A percentile compares a stretch with the other conserved stretches of the same genome.
Conservation (phyloP, 1,139 yeast genomes). For the Trichomonascaceae sp. region DNA sequence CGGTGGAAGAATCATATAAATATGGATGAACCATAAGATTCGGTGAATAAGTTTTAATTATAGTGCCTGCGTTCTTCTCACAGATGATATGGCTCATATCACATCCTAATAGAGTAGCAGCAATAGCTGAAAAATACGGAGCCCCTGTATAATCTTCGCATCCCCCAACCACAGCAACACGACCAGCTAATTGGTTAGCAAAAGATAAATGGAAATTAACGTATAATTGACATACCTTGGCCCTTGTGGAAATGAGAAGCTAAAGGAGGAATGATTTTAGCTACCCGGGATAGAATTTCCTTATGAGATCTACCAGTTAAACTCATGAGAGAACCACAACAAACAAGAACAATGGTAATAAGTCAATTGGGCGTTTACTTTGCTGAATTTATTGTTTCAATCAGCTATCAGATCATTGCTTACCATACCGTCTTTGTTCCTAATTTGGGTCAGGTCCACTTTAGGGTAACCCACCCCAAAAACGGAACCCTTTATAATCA, state of each 20-base stretch:
- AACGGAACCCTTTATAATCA: no score
- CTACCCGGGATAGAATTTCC: constrained; percentile 32
- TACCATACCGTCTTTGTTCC: neutral
- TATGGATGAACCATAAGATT: constrained; percentile 96
- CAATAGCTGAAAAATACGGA: constrained; percentile 82
- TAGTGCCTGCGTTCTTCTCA: constrained; percentile 67
- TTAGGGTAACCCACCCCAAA: no score
- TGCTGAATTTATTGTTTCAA: no score
- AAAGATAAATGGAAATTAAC: no score
- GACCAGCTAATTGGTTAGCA: constrained; percentile 47
- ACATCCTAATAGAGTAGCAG: constrained; percentile 79
- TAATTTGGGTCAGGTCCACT: no score
- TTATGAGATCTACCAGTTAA: constrained; percentile 4
- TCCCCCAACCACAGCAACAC: constrained; percentile 85
- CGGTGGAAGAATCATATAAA: constrained; percentile 36
- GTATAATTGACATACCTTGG: constrained; percentile 40
- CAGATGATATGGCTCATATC: constrained; percentile 87
- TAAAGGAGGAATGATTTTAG: constrained; percentile 68
- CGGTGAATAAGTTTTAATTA: constrained; percentile 84
- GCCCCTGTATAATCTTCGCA: constrained; percentile 96
- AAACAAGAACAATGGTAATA: no score
- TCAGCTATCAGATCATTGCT: neutral
- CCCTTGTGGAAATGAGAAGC: constrained; percentile 75
- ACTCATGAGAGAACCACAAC: neutral
- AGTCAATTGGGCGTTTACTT: no score